Evolutionary conservation across 768 basidiomycete genomes (phyloP).

Genomic region (Termitomyces sp.): DNA sequence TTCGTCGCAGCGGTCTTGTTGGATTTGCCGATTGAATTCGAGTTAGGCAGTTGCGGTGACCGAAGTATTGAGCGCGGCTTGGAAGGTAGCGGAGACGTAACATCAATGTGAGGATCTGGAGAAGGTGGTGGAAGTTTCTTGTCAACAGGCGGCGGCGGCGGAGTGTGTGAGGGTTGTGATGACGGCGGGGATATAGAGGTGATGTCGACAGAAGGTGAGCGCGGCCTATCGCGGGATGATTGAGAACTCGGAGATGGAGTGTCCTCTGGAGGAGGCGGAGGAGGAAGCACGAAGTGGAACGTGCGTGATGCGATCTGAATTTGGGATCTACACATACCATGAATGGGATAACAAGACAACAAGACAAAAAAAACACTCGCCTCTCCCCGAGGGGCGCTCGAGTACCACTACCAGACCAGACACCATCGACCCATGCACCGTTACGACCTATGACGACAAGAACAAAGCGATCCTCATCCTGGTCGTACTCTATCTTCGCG

Average conservation of each 20-base stretch:
- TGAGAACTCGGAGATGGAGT: conserved; percentile 76
- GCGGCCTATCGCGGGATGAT: conserved; percentile 58
- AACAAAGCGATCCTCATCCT: conserved; percentile 82
- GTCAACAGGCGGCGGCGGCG: conserved; percentile 49
- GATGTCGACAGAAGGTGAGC: conserved; percentile 80
- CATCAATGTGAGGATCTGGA: conserved; percentile 31
- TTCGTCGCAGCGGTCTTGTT: conserved; percentile 43
- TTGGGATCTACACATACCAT: conserved; percentile 57
- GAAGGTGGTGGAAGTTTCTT: conserved; percentile 40
- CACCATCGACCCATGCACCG: conserved; percentile 96
- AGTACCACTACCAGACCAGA: conserved; percentile 89
- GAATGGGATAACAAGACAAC: background rate
- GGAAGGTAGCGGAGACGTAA: conserved; percentile 32
- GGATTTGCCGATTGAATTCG: conserved; percentile 49
- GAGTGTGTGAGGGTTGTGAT: conserved; percentile 72
- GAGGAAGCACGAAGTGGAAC: conserved; percentile 95
- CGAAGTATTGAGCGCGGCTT: conserved; percentile 28
- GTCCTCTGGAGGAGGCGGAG: conserved; percentile 73
- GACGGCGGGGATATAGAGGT: conserved; percentile 80
- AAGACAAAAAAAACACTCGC: conserved; percentile 29
- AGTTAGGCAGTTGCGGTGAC: conserved; percentile 54
- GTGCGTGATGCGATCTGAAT: conserved; percentile 97
- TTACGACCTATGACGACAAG: conserved; percentile 93
- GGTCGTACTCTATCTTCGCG: conserved; percentile 92
- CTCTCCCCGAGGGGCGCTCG: conserved; percentile 81